Conservation (phyloP, 2,329 filamentous ascomycete genomes). For the Tolypocladium guangdongense region DNA sequence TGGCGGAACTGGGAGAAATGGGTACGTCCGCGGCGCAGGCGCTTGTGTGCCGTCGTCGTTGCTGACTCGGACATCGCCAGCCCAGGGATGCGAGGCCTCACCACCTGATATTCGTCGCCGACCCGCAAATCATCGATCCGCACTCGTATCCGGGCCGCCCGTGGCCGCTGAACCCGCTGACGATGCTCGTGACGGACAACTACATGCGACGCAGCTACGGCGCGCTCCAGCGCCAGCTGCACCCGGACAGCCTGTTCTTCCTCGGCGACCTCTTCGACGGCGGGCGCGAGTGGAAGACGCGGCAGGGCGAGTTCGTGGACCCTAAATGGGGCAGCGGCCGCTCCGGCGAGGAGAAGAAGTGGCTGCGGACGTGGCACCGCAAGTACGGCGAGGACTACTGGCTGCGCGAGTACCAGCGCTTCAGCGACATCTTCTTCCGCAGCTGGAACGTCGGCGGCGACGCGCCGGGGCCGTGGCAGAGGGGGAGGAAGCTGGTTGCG, state of each 20-base stretch:
- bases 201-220: conserved; percentile 78
- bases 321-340: conserved; percentile 44
- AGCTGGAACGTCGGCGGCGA: conserved; percentile 50
- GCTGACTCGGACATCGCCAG: conserved; percentile 32
- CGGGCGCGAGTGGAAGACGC: conserved; percentile 85
- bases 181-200: conserved; percentile 63
- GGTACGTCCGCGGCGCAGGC: conserved; percentile 42
- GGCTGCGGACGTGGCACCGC: conserved; percentile 56
- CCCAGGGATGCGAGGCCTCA: conserved; percentile 70
- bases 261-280: conserved; percentile 93
- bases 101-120: conserved; percentile 72
- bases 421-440: conserved; percentile 73
- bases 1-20: conserved; percentile 91
- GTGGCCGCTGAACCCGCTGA: conserved; percentile 45
- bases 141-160: conserved; percentile 85
- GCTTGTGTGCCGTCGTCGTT: neutral
- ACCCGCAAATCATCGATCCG: conserved; percentile 85
- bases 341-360: conserved; percentile 39
- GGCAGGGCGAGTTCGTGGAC: conserved; percentile 46
- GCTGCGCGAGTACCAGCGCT: conserved; percentile 77
- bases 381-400: conserved; percentile 76
- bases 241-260: conserved; percentile 84
- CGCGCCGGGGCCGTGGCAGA: conserved; percentile 44
- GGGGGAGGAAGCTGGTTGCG: conserved; percentile 67
- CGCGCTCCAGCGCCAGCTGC: conserved; percentile 62